phyloP scores from a whole-genome alignment of 169 alveolate species.

The Cryptosporidium andersoni region DNA sequence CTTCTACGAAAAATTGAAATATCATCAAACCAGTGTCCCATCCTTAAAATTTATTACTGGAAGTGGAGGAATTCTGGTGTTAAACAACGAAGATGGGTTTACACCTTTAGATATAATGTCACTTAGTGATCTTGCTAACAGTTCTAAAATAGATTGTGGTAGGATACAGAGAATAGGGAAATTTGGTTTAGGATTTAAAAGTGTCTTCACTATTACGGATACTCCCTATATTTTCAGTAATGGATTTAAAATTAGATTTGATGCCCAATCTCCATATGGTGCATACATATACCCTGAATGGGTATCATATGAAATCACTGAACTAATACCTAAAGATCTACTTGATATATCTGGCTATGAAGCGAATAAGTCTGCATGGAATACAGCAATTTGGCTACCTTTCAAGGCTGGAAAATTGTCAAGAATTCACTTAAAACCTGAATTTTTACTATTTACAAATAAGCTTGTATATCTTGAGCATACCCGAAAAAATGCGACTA shows the following conservation, averaged over 20 bases:
- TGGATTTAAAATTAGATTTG: conserved; percentile 60
- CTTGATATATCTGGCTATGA: conserved; percentile 19
- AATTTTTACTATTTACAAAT: conserved; percentile 44
- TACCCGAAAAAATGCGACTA: too few species aligned
- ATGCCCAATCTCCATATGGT: conserved; percentile 9
- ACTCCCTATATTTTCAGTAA: conserved; percentile 76
- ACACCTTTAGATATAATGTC: conserved; percentile 72
- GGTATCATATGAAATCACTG: neutral
- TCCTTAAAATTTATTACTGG: conserved; percentile 49
- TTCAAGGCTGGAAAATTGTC: neutral
- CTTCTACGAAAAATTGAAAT: conserved; percentile 1
- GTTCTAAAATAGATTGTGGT: conserved; percentile 35
- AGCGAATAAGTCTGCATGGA: neutral
- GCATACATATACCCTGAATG: conserved; percentile 56
- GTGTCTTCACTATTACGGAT: conserved; percentile 75
- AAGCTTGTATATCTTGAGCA: neutral
- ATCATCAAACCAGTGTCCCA: conserved; percentile 45
- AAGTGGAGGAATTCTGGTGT: conserved; percentile 50
- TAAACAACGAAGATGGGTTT: conserved; percentile 77
- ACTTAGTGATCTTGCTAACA: conserved; percentile 74
- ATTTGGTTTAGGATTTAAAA: conserved; percentile 78
- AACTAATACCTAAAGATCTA: conserved; percentile 10
- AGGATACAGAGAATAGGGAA: conserved; percentile 65
- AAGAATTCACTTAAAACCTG: neutral
- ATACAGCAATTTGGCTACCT: conserved; percentile 65